Conservation (phyloP, 1,284 basidiomycete genomes). For the Leccinum ponderosum region DNA sequence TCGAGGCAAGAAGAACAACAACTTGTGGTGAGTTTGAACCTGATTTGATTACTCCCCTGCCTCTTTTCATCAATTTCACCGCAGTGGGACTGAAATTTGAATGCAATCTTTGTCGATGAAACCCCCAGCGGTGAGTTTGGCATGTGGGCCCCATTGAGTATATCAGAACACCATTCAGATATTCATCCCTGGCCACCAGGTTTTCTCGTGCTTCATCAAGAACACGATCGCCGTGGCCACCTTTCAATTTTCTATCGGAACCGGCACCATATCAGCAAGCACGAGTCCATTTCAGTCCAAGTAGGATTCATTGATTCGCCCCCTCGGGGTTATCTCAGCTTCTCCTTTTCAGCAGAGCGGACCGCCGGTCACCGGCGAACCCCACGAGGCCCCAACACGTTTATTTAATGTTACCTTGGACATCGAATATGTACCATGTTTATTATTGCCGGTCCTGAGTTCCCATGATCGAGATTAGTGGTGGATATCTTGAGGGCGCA, state of each 20-base stretch:
- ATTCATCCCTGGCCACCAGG: constrained; percentile 34
- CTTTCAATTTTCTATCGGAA: constrained; percentile 36
- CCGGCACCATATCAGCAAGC: constrained; percentile 28
- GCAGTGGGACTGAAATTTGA: constrained; percentile 33
- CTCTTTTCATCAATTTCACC: constrained; percentile 29
- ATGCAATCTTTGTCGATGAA: constrained; percentile 24
- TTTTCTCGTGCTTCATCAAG: constrained; percentile 35
- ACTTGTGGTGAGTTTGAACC: constrained; percentile 56
- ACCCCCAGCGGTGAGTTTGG: constrained; percentile 22
- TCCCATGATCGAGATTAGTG: constrained; percentile 25
- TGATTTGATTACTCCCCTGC: constrained; percentile 16
- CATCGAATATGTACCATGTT: constrained; percentile 20
- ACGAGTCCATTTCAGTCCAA: constrained; percentile 25
- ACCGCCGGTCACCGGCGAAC: constrained; percentile 23
- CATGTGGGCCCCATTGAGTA: constrained; percentile 17
- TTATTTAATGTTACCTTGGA: constrained; percentile 32
- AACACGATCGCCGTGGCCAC: constrained; percentile 32
- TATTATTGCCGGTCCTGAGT: constrained; percentile 8
- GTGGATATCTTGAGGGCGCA: constrained; percentile 6
- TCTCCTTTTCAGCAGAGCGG: constrained; percentile 17
- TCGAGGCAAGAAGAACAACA: constrained; percentile 49
- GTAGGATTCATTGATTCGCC: constrained; percentile 34
- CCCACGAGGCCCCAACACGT: constrained; percentile 36
- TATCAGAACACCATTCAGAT: constrained; percentile 20
- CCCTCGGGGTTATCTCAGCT: constrained; percentile 31